Evolutionary conservation across 495 filamentous ascomycete genomes (phyloP).

Genomic region (Penicillium salamii): DNA sequence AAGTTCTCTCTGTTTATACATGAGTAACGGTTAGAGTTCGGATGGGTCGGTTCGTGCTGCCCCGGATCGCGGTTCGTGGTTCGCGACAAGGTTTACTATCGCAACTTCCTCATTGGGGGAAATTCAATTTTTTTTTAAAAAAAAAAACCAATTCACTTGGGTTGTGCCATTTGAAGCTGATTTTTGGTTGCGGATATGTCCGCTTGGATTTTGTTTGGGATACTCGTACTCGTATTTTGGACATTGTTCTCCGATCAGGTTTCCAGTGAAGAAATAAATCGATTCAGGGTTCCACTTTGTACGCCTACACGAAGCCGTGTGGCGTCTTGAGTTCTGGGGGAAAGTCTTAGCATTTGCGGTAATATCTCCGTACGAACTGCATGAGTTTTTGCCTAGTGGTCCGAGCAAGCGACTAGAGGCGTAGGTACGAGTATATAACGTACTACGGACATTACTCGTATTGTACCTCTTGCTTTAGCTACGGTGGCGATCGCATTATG

Average conservation of each 20-base stretch:
- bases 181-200: not conserved
- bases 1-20: no score
- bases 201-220: not conserved
- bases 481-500: constrained; percentile 13
- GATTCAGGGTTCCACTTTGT: not conserved
- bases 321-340: not conserved
- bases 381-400: no score
- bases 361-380: no score
- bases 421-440: not conserved
- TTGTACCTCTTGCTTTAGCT: not conserved
- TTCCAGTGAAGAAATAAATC: not conserved
- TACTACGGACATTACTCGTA: not conserved
- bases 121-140: no score
- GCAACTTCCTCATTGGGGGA: no score
- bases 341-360: not conserved
- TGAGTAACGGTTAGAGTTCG: not conserved
- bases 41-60: not conserved
- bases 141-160: no score
- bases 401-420: no score
- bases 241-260: not conserved
- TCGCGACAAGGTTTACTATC: not conserved
- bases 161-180: no score
- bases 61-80: not conserved
- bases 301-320: not conserved
- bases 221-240: not conserved